Evolutionary conservation across 1,284 basidiomycete species (phyloP).

Genomic region (Coriolopsis trogii): DNA sequence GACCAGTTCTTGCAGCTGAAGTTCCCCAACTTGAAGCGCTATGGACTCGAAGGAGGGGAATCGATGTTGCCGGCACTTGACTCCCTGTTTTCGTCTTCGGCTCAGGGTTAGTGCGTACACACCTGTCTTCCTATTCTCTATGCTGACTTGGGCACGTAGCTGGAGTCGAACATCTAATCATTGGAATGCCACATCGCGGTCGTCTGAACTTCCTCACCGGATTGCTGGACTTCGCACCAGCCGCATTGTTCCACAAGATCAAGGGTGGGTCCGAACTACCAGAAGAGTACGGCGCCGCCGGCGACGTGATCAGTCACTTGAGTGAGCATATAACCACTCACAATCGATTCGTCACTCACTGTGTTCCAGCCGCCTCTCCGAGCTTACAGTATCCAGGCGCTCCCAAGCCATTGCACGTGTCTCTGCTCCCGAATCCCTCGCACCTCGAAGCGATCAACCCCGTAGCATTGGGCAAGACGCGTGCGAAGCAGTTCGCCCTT

Average conservation of each 20-base stretch:
- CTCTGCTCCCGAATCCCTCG: constrained; percentile 85
- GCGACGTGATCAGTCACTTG: constrained; percentile 88
- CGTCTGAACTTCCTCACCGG: constrained; percentile 86
- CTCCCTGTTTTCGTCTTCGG: constrained; percentile 68
- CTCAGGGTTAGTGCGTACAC: constrained; percentile 48
- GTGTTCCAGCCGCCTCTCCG: constrained; percentile 57
- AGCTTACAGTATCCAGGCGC: constrained; percentile 56
- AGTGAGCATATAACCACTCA: constrained; percentile 40
- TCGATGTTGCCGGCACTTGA: constrained; percentile 88
- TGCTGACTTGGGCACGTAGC: constrained; percentile 40
- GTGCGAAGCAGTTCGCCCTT: constrained; percentile 88
- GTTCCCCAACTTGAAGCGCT: constrained; percentile 84
- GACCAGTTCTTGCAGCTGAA: constrained; percentile 83
- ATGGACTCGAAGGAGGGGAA: constrained; percentile 88
- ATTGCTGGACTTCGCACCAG: constrained; percentile 66
- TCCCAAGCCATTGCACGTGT: constrained; percentile 62
- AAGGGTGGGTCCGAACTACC: constrained; percentile 76
- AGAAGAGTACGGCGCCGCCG: constrained; percentile 69
- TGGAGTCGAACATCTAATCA: constrained; percentile 70
- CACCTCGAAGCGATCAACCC: constrained; percentile 89
- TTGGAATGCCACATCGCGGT: constrained; percentile 88
- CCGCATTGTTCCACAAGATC: constrained; percentile 83
- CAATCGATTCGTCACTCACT: neutral
- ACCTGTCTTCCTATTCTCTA: neutral
- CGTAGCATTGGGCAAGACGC: constrained; percentile 85